phyloP scores from a whole-genome alignment of 1,139 yeast genomes.

The Magnusiomyces sp. region DNA sequence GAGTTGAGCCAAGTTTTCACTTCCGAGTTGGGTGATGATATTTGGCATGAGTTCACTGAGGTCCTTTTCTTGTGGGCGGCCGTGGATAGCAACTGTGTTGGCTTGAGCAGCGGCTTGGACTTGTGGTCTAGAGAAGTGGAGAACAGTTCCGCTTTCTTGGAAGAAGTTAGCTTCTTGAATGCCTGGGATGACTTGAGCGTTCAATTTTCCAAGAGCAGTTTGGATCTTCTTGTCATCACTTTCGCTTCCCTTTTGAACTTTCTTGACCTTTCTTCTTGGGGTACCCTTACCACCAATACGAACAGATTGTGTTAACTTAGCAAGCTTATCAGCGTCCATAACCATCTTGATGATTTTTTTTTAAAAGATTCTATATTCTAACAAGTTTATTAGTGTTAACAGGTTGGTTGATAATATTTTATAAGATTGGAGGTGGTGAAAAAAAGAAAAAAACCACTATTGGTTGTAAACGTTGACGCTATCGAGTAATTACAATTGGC shows the following conservation, averaged over 20 bases:
- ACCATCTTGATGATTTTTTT: conserved; percentile 11
- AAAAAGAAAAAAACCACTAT: too few relatives aligned
- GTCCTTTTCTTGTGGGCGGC: conserved; percentile 89
- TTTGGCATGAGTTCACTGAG: conserved; percentile 90
- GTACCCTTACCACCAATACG: conserved; percentile 43
- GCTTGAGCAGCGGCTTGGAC: conserved; percentile 87
- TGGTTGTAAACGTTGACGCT: too few relatives aligned
- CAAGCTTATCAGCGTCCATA: conserved; percentile 34
- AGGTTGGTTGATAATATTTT: too few relatives aligned
- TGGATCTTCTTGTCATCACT: conserved; percentile 88
- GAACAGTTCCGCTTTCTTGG: conserved; percentile 91
- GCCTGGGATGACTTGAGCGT: conserved; percentile 80
- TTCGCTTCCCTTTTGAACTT: conserved; percentile 53
- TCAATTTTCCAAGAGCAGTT: conserved; percentile 80
- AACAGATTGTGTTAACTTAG: conserved; percentile 31
- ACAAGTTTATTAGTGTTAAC: too few relatives aligned
- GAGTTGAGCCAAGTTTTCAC: conserved; percentile 87
- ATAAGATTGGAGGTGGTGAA: too few relatives aligned
- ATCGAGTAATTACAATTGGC: too few relatives aligned
- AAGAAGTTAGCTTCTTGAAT: conserved; percentile 97
- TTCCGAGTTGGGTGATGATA: conserved; percentile 93
- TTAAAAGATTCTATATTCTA: too few relatives aligned
- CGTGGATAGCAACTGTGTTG: conserved; percentile 93
- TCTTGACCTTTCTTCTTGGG: conserved; percentile 67
- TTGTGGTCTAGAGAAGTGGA: conserved; percentile 92